phyloP scores from a whole-genome alignment of 805 yeast genomes.

The Ogataea salicorniae region DNA sequence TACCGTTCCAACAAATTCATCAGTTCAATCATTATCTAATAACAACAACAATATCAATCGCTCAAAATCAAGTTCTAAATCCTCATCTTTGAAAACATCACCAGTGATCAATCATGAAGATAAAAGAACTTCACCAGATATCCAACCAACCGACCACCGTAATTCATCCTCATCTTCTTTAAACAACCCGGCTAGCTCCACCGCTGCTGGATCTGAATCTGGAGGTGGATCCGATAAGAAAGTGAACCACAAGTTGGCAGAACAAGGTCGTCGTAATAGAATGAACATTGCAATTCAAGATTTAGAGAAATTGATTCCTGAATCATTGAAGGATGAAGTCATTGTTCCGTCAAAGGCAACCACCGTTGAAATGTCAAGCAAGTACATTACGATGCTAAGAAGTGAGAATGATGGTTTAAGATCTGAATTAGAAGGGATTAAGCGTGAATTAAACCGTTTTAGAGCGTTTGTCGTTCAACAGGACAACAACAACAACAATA shows the following conservation, averaged over 20 bases:
- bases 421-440: conserved; percentile 34
- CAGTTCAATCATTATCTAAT: background rate
- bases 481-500: background rate
- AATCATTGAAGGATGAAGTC: conserved; percentile 46
- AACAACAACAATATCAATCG: conserved; percentile 9
- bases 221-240: conserved; percentile 39
- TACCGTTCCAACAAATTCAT: background rate
- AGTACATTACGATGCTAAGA: conserved; percentile 51
- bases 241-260: conserved; percentile 84
- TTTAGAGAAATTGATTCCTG: conserved; percentile 63
- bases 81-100: conserved; percentile 7
- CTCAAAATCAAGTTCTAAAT: conserved; percentile 3
- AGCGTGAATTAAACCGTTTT: conserved; percentile 14
- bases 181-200: background rate
- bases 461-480: conserved; percentile 1
- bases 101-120: conserved; percentile 8
- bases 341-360: conserved; percentile 88
- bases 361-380: conserved; percentile 84
- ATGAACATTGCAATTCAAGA: conserved; percentile 85
- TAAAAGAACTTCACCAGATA: conserved; percentile 11
- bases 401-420: conserved; percentile 32
- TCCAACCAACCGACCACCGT: background rate
- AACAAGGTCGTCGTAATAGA: conserved; percentile 91
- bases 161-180: conserved; percentile 5
- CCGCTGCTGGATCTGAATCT: background rate